Conservation (phyloP, 331 rosid genomes). For the Dryas integrifolia region DNA sequence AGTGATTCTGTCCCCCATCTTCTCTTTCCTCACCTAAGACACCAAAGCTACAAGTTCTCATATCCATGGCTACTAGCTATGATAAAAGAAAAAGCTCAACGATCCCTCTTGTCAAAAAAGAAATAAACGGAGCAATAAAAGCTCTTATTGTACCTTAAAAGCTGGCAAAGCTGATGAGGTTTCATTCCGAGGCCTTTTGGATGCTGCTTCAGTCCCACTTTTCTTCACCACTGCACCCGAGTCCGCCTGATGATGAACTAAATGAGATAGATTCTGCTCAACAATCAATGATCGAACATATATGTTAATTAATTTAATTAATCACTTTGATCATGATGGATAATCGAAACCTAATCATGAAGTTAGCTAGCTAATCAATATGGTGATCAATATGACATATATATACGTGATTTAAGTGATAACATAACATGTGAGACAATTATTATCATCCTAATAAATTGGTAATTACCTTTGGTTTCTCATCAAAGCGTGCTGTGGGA, state of each 20-base stretch:
- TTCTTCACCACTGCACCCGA: constrained; percentile 59
- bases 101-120: constrained; percentile 1
- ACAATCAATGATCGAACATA: not conserved
- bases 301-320: not conserved
- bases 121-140: constrained; percentile 18
- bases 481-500: constrained; percentile 46
- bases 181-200: constrained; percentile 91
- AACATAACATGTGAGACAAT: no score
- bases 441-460: no score
- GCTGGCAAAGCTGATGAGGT: constrained; percentile 90
- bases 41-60: constrained; percentile 33
- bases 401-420: no score
- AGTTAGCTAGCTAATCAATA: no score
- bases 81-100: constrained; percentile 20
- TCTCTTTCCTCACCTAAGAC: constrained; percentile 92
- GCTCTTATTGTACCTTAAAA: constrained; percentile 75
- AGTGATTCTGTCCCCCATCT: constrained; percentile 99
- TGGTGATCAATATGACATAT: no score
- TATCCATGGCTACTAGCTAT: constrained; percentile 26
- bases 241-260: constrained; percentile 47
- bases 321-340: not conserved
- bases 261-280: constrained; percentile 66
- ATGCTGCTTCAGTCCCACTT: constrained; percentile 68
- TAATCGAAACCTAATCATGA: constrained; percentile 33
- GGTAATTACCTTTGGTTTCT: constrained; percentile 60